Evolutionary conservation across 2,329 filamentous ascomycete genomes (phyloP).

Genomic region (Fusarium sarcochroum): DNA sequence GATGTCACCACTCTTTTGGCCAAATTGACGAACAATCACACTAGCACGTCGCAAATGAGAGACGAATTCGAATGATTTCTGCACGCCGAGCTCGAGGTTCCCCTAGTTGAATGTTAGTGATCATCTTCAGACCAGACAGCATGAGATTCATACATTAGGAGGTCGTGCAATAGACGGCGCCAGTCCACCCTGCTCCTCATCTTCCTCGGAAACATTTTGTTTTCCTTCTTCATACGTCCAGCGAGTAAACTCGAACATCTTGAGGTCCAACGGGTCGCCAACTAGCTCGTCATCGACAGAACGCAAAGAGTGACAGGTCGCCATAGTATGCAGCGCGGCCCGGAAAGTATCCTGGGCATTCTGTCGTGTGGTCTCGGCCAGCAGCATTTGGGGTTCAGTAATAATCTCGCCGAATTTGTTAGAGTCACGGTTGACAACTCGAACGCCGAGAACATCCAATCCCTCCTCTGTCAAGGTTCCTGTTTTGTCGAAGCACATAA

Average conservation of each 20-base stretch:
- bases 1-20: constrained; percentile 84
- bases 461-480: constrained; percentile 98
- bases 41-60: constrained; percentile 93
- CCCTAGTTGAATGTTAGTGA: constrained; percentile 50
- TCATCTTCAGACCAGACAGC: not conserved
- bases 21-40: constrained; percentile 91
- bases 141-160: constrained; percentile 69
- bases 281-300: constrained; percentile 90
- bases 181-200: constrained; percentile 81
- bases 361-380: constrained; percentile 58
- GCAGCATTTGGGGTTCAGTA: constrained; percentile 71
- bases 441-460: constrained; percentile 90
- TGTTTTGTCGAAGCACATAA: constrained; percentile 99
- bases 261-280: constrained; percentile 93
- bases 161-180: constrained; percentile 92
- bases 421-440: constrained; percentile 76
- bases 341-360: constrained; percentile 55
- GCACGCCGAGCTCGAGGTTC: constrained; percentile 86
- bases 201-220: constrained; percentile 74
- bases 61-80: constrained; percentile 94
- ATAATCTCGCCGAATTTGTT: constrained; percentile 82
- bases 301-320: constrained; percentile 93
- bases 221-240: constrained; percentile 95
- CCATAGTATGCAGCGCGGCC: constrained; percentile 92
- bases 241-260: constrained; percentile 97